Evolutionary conservation across 1,284 basidiomycete species (phyloP).

Genomic region (Ustilago xerochloae): DNA sequence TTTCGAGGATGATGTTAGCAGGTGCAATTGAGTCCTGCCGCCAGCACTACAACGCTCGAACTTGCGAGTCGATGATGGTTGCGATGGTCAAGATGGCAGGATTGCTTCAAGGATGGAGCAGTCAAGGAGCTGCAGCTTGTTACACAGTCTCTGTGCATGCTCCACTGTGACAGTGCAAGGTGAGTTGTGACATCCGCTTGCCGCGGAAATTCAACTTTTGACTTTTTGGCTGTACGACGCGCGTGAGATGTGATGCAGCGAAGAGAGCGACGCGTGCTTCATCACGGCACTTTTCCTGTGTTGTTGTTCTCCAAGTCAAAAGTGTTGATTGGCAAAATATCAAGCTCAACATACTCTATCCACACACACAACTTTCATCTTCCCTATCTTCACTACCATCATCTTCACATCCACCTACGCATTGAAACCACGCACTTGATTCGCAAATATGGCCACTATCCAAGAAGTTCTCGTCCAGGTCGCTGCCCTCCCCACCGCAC

Average conservation of each 20-base stretch:
- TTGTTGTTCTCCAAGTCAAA: conserved; percentile 20
- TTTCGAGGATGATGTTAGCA: not conserved
- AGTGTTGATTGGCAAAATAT: conserved; percentile 7
- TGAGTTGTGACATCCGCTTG: not conserved
- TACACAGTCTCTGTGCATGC: not conserved
- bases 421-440: too few species aligned
- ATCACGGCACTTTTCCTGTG: conserved; percentile 18
- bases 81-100: not conserved
- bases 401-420: not conserved
- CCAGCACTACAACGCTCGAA: not conserved
- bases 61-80: not conserved
- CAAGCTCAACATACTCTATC: not conserved
- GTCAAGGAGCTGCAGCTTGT: too few species aligned
- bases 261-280: conserved; percentile 12
- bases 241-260: not conserved
- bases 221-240: conserved; percentile 2
- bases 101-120: too few species aligned
- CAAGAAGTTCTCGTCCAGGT: conserved; percentile 46
- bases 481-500: conserved; percentile 30
- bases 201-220: conserved; percentile 1
- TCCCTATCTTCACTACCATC: not conserved
- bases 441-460: conserved; percentile 34
- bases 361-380: conserved; percentile 9
- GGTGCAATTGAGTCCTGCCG: not conserved
- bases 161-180: conserved; percentile 5